Evolutionary conservation across 1,284 basidiomycete species (phyloP).

Genomic region (Vanrija pseudolonga): DNA sequence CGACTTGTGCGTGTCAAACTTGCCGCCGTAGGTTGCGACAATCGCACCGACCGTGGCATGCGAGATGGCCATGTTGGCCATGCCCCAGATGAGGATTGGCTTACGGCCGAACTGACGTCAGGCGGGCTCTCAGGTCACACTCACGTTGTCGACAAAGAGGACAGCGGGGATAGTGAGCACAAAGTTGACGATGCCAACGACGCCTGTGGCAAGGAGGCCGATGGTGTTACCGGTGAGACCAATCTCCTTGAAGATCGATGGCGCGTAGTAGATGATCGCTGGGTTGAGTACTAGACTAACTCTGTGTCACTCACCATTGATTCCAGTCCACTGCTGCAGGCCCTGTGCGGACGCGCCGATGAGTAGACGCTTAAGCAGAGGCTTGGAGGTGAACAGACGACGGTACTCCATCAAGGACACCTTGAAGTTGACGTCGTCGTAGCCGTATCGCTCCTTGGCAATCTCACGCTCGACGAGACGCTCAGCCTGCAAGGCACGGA

Average conservation of each 20-base stretch:
- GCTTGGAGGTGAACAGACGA: slow-evolving; percentile 41
- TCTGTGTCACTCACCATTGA: slow-evolving; percentile 20
- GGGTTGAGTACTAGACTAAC: slow-evolving; percentile 8
- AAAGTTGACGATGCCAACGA: slow-evolving; percentile 66
- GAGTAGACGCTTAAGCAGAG: slow-evolving; percentile 41
- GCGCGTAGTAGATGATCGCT: slow-evolving; percentile 20
- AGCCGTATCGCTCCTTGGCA: slow-evolving; percentile 47
- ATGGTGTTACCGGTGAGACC: slow-evolving; percentile 51
- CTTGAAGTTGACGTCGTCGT: slow-evolving; percentile 32
- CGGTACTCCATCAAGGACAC: slow-evolving; percentile 41
- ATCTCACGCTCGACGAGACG: slow-evolving; percentile 66
- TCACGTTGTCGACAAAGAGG: slow-evolving; percentile 41
- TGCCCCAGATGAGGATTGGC: slow-evolving; percentile 43
- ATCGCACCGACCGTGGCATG: slow-evolving; percentile 44
- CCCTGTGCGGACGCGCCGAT: slow-evolving; percentile 44
- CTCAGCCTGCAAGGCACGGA: slow-evolving; percentile 76
- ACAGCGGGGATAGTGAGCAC: slow-evolving; percentile 47
- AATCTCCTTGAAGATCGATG: slow-evolving; percentile 17
- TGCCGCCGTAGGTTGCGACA: slow-evolving; percentile 18
- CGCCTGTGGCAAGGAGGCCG: slow-evolving; percentile 69
- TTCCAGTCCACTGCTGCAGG: slow-evolving; percentile 48
- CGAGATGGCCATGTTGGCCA: slow-evolving; percentile 43
- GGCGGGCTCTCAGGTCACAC: background rate
- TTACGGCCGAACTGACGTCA: slow-evolving; percentile 34
- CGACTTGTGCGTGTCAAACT: slow-evolving; percentile 10